Percentiles rank a stretch among this genome's conserved stretches.
Conservation (phyloP, 768 basidiomycete species). For the Boletus rubescentipes region DNA sequence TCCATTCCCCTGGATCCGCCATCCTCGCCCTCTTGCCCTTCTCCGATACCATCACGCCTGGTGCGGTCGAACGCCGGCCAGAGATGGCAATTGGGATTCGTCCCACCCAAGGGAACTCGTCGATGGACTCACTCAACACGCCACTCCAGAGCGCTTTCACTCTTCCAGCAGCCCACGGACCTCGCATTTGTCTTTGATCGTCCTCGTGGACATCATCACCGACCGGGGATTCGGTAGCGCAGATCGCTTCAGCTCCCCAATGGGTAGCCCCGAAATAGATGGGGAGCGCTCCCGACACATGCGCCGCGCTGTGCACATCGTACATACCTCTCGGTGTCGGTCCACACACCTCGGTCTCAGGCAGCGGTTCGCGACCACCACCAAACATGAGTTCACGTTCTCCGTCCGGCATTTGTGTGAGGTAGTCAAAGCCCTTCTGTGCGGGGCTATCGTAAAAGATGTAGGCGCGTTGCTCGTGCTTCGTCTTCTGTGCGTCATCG, state of each 20-base stretch:
- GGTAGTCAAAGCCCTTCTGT: constrained; percentile 55
- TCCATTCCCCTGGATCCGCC: constrained; percentile 60
- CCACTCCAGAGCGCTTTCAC: constrained; percentile 65
- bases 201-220: constrained; percentile 10
- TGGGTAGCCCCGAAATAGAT: constrained; percentile 49
- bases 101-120: constrained; percentile 70
- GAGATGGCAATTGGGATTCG: constrained; percentile 52
- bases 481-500: constrained; percentile 9
- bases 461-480: constrained; percentile 52
- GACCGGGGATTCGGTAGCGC: constrained; percentile 9
- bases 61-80: constrained; percentile 34
- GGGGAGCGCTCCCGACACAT: constrained; percentile 50
- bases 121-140: constrained; percentile 59
- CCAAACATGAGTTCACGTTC: constrained; percentile 63
- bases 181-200: constrained; percentile 10
- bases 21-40: constrained; percentile 7
- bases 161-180: constrained; percentile 41
- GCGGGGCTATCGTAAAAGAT: constrained; percentile 50
- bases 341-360: constrained; percentile 18
- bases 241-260: constrained; percentile 42
- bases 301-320: constrained; percentile 37
- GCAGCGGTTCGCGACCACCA: constrained; percentile 46
- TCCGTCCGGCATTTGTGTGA: constrained; percentile 55
- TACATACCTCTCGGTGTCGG: constrained; percentile 31
- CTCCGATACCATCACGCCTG: neutral